Evolutionary conservation across 1,284 basidiomycete species (phyloP).

Genomic region (Blastosporella zonata): DNA sequence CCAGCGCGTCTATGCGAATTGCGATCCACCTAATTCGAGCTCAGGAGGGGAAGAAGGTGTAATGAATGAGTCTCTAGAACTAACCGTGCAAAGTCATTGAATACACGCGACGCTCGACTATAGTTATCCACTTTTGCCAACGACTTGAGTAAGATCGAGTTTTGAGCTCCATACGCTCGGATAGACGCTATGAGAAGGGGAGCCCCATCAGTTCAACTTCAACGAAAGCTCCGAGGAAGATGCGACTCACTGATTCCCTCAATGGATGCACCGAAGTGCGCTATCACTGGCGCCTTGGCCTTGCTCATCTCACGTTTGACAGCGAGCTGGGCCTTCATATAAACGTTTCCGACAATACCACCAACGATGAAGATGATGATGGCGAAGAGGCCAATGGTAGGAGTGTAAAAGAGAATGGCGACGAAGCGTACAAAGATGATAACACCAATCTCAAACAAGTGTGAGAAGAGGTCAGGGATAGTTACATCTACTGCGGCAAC

Average conservation of each 20-base stretch:
- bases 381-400: constrained; percentile 28
- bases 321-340: constrained; percentile 69
- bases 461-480: constrained; percentile 24
- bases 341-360: constrained; percentile 37
- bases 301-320: constrained; percentile 75
- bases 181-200: constrained; percentile 51
- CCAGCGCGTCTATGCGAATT: constrained; percentile 38
- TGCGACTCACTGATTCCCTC: constrained; percentile 52
- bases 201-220: constrained; percentile 1
- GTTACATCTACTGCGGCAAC: constrained; percentile 35
- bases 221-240: background rate
- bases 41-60: background rate
- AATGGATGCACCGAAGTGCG: constrained; percentile 66
- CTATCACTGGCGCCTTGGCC: constrained; percentile 62
- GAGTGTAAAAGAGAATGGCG: constrained; percentile 28
- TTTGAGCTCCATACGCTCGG: constrained; percentile 42
- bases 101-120: constrained; percentile 34
- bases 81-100: constrained; percentile 37
- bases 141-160: constrained; percentile 31
- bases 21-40: constrained; percentile 31
- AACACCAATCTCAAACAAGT: constrained; percentile 27
- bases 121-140: constrained; percentile 35
- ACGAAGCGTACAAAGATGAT: constrained; percentile 28
- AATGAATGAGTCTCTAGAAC: background rate
- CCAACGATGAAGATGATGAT: constrained; percentile 27